Conservation (phyloP, 768 basidiomycete genomes). For the Coprinellus aureogranulatus region DNA sequence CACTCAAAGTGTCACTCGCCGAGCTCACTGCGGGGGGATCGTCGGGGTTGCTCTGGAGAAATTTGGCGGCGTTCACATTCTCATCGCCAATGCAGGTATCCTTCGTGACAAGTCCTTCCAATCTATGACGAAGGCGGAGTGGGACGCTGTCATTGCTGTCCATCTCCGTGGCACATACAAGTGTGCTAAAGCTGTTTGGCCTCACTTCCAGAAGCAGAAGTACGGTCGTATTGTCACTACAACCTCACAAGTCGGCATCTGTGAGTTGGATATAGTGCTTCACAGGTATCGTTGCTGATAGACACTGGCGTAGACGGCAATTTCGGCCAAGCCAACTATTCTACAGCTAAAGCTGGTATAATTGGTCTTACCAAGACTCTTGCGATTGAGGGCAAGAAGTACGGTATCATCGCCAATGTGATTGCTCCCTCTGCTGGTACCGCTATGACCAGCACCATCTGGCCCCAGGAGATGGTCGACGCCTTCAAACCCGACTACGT, state of each 20-base stretch:
- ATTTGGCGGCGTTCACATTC: constrained; percentile 84
- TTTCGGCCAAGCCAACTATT: constrained; percentile 94
- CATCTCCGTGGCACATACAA: constrained; percentile 92
- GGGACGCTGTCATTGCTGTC: constrained; percentile 88
- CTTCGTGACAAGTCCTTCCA: constrained; percentile 90
- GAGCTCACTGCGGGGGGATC: too few relatives aligned
- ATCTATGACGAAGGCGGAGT: constrained; percentile 86
- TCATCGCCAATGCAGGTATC: constrained; percentile 92
- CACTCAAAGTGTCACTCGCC: too few relatives aligned
- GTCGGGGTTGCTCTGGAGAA: constrained; percentile 65
- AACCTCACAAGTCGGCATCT: constrained; percentile 86
- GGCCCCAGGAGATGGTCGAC: constrained; percentile 83
- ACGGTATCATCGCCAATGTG: constrained; percentile 85
- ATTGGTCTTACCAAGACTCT: constrained; percentile 88
- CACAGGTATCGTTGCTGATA: not conserved
- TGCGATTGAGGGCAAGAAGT: constrained; percentile 87
- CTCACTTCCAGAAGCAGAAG: constrained; percentile 93
- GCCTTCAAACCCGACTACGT: constrained; percentile 94
- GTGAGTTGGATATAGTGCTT: constrained; percentile 46
- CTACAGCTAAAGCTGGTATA: constrained; percentile 90
- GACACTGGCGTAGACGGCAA: constrained; percentile 70
- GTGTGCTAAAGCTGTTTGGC: constrained; percentile 96
- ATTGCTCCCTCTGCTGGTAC: constrained; percentile 89
- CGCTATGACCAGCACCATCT: constrained; percentile 88
- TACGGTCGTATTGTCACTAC: constrained; percentile 95